Conservation (phyloP, 2,329 filamentous ascomycete genomes). For the Colletotrichum lentis region DNA sequence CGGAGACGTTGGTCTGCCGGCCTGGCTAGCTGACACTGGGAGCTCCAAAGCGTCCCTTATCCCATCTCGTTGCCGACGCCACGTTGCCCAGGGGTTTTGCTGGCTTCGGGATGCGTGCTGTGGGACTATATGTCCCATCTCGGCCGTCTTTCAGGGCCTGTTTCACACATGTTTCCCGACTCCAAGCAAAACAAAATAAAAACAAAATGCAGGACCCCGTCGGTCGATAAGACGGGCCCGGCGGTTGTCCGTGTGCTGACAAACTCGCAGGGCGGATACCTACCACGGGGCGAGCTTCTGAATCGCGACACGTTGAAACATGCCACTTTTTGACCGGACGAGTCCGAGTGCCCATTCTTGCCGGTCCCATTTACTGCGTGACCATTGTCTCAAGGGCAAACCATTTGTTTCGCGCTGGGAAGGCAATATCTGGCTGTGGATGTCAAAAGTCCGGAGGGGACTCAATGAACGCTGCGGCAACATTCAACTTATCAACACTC, state of each 20-base stretch:
- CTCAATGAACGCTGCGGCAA: no score
- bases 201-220: constrained; percentile 2
- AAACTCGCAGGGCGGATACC: not conserved
- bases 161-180: constrained; percentile 33
- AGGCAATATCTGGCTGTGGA: not conserved
- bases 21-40: not conserved
- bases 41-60: not conserved
- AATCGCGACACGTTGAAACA: constrained; percentile 17
- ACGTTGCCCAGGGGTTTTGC: not conserved
- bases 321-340: constrained; percentile 16
- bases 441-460: not conserved
- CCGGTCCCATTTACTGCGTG: not conserved
- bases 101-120: not conserved
- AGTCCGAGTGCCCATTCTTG: constrained; percentile 13
- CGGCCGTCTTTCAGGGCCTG: constrained; percentile 22
- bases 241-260: not conserved
- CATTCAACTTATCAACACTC: no score
- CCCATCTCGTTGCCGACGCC: not conserved
- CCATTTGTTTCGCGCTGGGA: not conserved
- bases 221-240: constrained; percentile 27
- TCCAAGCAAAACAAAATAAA: not conserved
- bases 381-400: constrained; percentile 13
- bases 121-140: constrained; percentile 12
- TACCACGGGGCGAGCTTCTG: constrained; percentile 22
- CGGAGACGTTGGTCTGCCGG: not conserved